Evolutionary conservation across 805 yeast genomes (phyloP).

Genomic region (Metschnikowia kofuensis): DNA sequence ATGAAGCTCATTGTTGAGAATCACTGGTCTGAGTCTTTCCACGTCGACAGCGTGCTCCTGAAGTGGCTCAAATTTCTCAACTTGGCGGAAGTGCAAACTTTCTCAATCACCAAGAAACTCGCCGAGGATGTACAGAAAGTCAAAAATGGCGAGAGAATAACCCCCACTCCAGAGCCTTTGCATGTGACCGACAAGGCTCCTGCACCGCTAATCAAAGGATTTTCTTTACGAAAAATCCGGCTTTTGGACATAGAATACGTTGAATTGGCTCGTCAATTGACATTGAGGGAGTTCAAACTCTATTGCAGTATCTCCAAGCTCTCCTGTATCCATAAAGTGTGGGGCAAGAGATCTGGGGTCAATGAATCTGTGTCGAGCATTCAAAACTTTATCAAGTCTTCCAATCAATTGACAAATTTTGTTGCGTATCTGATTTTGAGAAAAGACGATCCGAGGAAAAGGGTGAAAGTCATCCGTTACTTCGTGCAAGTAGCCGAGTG

Average conservation of each 20-base stretch:
- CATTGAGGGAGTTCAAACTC: conserved; percentile 69
- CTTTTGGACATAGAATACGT: conserved; percentile 66
- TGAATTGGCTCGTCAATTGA: conserved; percentile 81
- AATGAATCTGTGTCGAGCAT: conserved; percentile 43
- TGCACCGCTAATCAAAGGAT: conserved; percentile 38
- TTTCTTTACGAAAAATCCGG: conserved; percentile 40
- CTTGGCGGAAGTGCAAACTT: conserved; percentile 21
- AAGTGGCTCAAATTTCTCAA: conserved; percentile 33
- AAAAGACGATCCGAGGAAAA: conserved; percentile 57
- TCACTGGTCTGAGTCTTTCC: conserved; percentile 67
- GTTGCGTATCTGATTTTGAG: conserved; percentile 73
- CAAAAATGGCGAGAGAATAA: conserved; percentile 26
- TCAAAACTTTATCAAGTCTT: conserved; percentile 62
- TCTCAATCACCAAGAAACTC: conserved; percentile 29
- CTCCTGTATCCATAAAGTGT: conserved; percentile 74
- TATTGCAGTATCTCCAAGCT: conserved; percentile 66
- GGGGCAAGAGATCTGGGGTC: conserved; percentile 67
- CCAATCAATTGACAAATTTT: conserved; percentile 80
- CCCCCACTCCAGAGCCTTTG: conserved; percentile 20
- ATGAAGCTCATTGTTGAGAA: conserved; percentile 65
- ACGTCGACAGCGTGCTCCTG: conserved; percentile 40
- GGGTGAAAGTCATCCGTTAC: conserved; percentile 67
- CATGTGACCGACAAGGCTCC: conserved; percentile 37
- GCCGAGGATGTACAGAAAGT: conserved; percentile 23
- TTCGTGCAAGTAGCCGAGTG: conserved; percentile 79